Conservation (phyloP, 441 rosid species). For the Eruca vesicaria region DNA sequence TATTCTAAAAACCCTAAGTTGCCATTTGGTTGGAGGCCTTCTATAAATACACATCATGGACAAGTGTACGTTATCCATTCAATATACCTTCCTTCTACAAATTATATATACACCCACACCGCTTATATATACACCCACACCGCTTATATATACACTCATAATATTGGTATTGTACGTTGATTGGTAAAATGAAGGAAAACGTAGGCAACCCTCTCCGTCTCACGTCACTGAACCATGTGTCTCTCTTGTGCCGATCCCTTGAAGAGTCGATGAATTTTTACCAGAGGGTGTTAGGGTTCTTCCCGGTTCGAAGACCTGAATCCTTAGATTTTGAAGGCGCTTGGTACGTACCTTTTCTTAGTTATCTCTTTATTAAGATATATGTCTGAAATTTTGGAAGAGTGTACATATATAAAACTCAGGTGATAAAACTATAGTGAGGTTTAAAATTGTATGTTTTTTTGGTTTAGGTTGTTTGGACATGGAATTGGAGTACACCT, state of each 20-base stretch:
- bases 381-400: background rate
- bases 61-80: constrained; percentile 14
- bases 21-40: background rate
- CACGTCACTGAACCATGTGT: constrained; percentile 73
- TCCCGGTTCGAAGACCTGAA: constrained; percentile 70
- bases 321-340: constrained; percentile 80
- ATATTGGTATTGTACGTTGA: too few relatives aligned
- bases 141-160: background rate
- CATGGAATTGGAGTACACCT: constrained; percentile 74
- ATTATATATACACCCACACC: background rate
- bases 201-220: constrained; percentile 65
- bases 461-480: constrained; percentile 62
- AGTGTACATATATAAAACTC: too few relatives aligned
- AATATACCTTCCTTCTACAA: background rate
- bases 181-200: constrained; percentile 52
- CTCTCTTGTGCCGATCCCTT: constrained; percentile 59
- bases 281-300: constrained; percentile 64
- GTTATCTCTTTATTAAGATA: background rate
- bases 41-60: constrained; percentile 23
- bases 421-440: background rate
- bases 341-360: constrained; percentile 44
- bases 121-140: background rate
- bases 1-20: background rate
- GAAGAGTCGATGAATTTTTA: constrained; percentile 67
- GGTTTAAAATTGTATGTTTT: background rate